These are phyloP conservation scores for Tulasnella sp. DNA, from an alignment of 768 basidiomycete species.

Conservation along the genomic window DNA sequence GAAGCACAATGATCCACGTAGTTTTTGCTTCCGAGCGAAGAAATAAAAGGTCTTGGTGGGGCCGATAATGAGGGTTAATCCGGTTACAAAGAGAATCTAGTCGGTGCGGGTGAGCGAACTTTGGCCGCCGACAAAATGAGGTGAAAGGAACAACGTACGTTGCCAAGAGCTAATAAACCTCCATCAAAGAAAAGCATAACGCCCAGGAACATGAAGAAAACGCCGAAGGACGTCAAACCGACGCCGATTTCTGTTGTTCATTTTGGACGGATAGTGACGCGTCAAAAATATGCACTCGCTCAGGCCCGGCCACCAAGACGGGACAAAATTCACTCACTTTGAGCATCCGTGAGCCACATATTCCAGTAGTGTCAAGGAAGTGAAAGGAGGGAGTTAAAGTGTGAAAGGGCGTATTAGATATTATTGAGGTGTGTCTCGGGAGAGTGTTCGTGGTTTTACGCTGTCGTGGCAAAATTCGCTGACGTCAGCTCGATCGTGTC, in stretches of 20 bases:
- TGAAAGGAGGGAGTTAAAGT: not conserved
- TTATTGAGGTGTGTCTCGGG: not conserved
- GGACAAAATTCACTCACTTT: slow-evolving; percentile 12
- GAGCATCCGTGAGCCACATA: slow-evolving; percentile 30
- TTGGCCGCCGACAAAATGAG: slow-evolving; percentile 15
- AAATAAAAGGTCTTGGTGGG: slow-evolving; percentile 97
- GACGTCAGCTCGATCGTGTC: not conserved
- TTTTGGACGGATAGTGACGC: slow-evolving; percentile 4
- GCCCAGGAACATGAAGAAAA: slow-evolving; percentile 91
- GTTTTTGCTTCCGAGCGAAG: slow-evolving; percentile 91
- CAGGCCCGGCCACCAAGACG: slow-evolving; percentile 9
- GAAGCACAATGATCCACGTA: slow-evolving; percentile 84
- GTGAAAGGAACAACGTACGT: slow-evolving; percentile 47
- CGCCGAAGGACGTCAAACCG: slow-evolving; percentile 91
- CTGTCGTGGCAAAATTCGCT: not conserved
- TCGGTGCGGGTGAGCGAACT: not conserved
- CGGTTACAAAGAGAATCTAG: slow-evolving; percentile 88
- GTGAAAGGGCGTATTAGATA: not conserved
- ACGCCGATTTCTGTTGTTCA: slow-evolving; percentile 80
- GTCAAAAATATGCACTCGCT: slow-evolving; percentile 21
- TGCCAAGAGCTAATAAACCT: slow-evolving; percentile 91
- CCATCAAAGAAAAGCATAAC: slow-evolving; percentile 96
- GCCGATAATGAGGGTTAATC: slow-evolving; percentile 93
- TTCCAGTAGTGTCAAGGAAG: not conserved
- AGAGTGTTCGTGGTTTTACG: not conserved